Conservation (phyloP, 179 eudicot species). For the Heliamphora pulchella region DNA sequence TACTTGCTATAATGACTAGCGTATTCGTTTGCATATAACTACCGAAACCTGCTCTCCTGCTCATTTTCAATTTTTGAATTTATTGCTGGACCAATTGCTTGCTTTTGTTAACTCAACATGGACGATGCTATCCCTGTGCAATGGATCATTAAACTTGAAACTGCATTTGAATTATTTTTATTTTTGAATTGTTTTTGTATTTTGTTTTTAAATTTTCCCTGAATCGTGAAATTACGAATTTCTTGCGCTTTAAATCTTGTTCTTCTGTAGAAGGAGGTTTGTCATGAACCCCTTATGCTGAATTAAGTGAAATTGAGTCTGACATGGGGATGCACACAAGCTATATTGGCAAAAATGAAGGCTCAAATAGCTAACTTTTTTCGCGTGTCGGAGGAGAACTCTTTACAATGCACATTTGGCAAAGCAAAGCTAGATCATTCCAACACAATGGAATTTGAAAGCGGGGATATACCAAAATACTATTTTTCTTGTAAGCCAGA, state of each 20-base stretch:
- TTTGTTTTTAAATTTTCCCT: not conserved
- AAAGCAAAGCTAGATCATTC: not conserved
- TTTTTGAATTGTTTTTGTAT: too few species aligned
- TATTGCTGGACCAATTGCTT: not conserved
- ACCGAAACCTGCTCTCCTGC: not conserved
- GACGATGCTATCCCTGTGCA: not conserved
- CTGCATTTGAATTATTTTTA: not conserved
- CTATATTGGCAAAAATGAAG: not conserved
- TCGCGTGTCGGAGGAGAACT: not conserved
- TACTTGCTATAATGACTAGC: too few species aligned
- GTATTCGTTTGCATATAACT: too few species aligned
- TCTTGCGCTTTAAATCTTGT: not conserved
- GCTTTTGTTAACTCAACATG: not conserved
- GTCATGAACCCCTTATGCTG: not conserved
- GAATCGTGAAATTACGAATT: not conserved
- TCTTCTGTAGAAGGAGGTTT: not conserved
- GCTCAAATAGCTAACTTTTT: not conserved
- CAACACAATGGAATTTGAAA: not conserved
- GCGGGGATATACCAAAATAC: not conserved
- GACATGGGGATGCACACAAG: not conserved
- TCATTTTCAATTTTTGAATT: not conserved
- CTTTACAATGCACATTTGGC: not conserved
- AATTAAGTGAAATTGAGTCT: not conserved
- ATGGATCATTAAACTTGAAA: not conserved
- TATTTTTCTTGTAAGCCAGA: not conserved